Conservation (phyloP, 768 basidiomycete species). For the Lactifluus hygrophoroides region DNA sequence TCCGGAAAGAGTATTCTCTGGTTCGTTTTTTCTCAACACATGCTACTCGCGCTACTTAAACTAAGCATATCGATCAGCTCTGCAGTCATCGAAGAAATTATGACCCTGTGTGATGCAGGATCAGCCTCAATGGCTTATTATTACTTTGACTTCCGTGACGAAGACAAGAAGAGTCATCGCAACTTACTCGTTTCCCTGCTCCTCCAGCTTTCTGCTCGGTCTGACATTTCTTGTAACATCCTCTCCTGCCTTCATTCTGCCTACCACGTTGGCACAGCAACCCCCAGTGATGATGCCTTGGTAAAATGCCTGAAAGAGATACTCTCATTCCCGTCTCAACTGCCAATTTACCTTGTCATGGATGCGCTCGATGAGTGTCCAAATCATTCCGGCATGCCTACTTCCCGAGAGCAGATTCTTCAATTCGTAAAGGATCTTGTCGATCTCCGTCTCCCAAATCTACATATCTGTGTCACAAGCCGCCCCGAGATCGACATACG, state of each 20-base stretch:
- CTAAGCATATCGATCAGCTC: not conserved
- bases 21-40: not conserved
- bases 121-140: not conserved
- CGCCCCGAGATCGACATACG: not conserved
- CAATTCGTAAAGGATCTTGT: not conserved
- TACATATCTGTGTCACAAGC: not conserved
- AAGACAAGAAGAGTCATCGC: not conserved
- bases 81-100: not conserved
- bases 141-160: not conserved
- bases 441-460: not conserved
- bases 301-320: not conserved
- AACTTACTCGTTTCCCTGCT: not conserved
- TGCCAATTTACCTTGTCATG: not conserved
- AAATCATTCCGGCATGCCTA: not conserved
- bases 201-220: not conserved
- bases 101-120: not conserved
- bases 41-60: not conserved
- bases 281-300: not conserved
- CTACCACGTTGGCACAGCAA: not conserved
- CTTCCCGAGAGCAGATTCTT: not conserved
- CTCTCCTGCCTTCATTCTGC: not conserved
- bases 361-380: constrained; percentile 10
- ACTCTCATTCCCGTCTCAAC: not conserved
- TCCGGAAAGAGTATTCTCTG: not conserved
- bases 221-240: not conserved